A percentile compares a stretch with the other conserved stretches of the same genome.
phyloP scores from a whole-genome alignment of 2,329 filamentous ascomycete genomes.

The Rutstroemia sp. region DNA sequence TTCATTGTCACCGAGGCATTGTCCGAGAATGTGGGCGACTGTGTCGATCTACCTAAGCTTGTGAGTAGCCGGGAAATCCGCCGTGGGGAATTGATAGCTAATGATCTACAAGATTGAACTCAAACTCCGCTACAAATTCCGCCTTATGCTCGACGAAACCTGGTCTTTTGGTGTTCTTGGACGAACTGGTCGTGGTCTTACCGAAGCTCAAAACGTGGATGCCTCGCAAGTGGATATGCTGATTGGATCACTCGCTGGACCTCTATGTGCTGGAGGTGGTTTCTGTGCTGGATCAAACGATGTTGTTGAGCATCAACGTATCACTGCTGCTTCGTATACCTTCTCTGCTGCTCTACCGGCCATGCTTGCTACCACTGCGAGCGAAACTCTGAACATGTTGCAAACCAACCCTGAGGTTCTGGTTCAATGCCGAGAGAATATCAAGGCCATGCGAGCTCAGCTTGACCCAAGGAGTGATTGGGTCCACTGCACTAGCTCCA shows the following conservation, averaged over 20 bases:
- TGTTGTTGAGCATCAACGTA: conserved; percentile 92
- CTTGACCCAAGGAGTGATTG: conserved; percentile 91
- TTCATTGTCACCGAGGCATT: conserved; percentile 96
- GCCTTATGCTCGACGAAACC: conserved; percentile 93
- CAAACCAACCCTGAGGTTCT: conserved; percentile 83
- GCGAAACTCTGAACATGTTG: conserved; percentile 78
- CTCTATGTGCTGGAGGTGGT: conserved; percentile 84
- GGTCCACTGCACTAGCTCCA: conserved; percentile 72
- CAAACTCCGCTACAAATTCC: conserved; percentile 96
- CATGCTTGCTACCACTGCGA: conserved; percentile 90
- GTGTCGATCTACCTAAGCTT: conserved; percentile 76
- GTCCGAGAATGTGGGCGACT: conserved; percentile 85
- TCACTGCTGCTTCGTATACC: conserved; percentile 86
- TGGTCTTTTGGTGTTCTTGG: conserved; percentile 96
- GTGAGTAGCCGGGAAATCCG: conserved; percentile 39
- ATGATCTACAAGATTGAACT: conserved; percentile 60
- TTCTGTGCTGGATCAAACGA: conserved; percentile 91
- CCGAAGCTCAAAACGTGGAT: conserved; percentile 95
- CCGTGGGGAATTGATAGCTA: neutral
- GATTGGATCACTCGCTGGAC: conserved; percentile 82
- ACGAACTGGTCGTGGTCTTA: conserved; percentile 82
- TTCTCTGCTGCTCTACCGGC: conserved; percentile 93
- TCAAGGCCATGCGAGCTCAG: conserved; percentile 76
- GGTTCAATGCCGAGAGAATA: conserved; percentile 73
- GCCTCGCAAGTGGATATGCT: conserved; percentile 95